Evolutionary conservation across 345 rosid species (phyloP).

Genomic region (Corchorus capsularis): DNA sequence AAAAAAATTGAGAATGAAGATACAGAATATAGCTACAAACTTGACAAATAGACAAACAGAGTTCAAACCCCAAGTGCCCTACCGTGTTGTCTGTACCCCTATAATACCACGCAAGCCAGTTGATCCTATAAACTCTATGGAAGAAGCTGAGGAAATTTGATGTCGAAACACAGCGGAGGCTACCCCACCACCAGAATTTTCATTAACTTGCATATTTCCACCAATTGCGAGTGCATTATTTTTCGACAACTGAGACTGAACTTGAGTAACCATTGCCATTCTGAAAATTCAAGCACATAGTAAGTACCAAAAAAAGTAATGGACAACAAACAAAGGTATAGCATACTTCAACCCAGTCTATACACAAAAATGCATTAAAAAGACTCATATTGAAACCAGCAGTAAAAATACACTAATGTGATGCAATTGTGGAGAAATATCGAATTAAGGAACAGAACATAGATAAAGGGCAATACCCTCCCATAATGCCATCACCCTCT

Average conservation of each 20-base stretch:
- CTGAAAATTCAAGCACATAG: slow-evolving; percentile 34
- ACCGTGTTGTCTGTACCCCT: slow-evolving; percentile 84
- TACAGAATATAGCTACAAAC: slow-evolving; percentile 12
- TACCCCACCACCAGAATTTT: slow-evolving; percentile 70
- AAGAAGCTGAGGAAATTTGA: slow-evolving; percentile 73
- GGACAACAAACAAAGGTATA: background rate
- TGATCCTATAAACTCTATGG: slow-evolving; percentile 76
- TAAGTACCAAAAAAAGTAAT: background rate
- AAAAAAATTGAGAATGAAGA: slow-evolving; percentile 22
- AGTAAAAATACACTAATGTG: background rate
- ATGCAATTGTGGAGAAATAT: slow-evolving; percentile 13
- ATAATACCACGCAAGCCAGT: slow-evolving; percentile 75
- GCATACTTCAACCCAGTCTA: background rate
- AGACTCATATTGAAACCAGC: background rate
- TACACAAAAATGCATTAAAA: background rate
- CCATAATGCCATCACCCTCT: slow-evolving; percentile 85
- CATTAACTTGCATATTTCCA: slow-evolving; percentile 77
- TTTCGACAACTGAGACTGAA: slow-evolving; percentile 84
- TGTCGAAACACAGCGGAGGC: slow-evolving; percentile 67
- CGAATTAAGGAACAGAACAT: background rate
- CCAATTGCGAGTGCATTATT: slow-evolving; percentile 60
- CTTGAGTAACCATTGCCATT: slow-evolving; percentile 87
- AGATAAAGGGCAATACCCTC: slow-evolving; percentile 52
- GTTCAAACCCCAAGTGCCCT: slow-evolving; percentile 26
- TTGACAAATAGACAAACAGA: slow-evolving; percentile 2